A percentile compares a stretch with the other conserved stretches of the same genome.
Conservation (phyloP, 164 flowering plant genomes). For the Vitis cinerea region DNA sequence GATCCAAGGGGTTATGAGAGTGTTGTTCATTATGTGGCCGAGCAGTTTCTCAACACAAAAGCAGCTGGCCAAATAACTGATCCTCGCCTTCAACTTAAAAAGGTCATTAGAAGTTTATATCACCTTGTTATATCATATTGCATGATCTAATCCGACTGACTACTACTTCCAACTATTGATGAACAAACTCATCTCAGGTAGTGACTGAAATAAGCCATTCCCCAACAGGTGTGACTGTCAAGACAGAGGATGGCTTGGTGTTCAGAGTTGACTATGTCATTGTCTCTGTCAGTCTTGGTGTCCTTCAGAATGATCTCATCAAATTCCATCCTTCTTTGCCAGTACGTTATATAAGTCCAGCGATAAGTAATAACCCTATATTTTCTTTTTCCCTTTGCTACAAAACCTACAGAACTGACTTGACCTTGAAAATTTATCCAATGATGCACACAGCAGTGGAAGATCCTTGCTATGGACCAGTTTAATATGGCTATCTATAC, state of each 20-base stretch:
- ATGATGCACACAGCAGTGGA: conserved; percentile 64
- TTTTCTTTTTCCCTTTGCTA: too few species aligned
- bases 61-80: conserved; percentile 60
- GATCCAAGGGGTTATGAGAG: conserved; percentile 88
- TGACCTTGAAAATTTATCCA: background rate
- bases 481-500: conserved; percentile 89
- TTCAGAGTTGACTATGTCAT: conserved; percentile 75
- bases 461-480: conserved; percentile 67
- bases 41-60: conserved; percentile 55
- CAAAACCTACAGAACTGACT: too few species aligned
- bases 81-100: conserved; percentile 72
- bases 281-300: conserved; percentile 88
- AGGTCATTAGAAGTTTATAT: conserved; percentile 36
- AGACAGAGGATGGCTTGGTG: conserved; percentile 74
- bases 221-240: conserved; percentile 70
- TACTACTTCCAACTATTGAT: conserved; percentile 15
- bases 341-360: conserved; percentile 40
- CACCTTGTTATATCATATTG: background rate
- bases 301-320: conserved; percentile 86
- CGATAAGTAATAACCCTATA: background rate
- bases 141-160: too few species aligned
- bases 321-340: conserved; percentile 37
- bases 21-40: conserved; percentile 70
- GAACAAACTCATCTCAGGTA: conserved; percentile 30
- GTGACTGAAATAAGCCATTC: conserved; percentile 81